Base-by-base conservation (phyloP, 139 green algal genomes). In the Spirogloea muscicola region DNA sequence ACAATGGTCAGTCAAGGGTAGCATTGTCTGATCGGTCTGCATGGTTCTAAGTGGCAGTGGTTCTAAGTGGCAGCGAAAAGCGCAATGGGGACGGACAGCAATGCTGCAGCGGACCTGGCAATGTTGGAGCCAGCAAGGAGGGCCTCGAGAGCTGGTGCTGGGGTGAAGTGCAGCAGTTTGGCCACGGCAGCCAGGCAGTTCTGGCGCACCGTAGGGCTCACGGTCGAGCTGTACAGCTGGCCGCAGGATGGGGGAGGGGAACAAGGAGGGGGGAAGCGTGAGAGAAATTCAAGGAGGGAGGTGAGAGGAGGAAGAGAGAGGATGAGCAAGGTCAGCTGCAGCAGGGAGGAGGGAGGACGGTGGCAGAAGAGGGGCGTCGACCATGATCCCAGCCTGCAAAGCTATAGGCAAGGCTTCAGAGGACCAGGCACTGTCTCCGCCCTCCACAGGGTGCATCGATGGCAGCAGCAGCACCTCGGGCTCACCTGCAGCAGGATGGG, bases 401-500 rank as follows among this genome's bases (percentile, higher is more conserved):
- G n/a, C n/a, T n/a, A n/a, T n/a, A n/a, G n/a, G n/a, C n/a, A n/a
- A n/a, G n/a, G n/a, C n/a, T n/a, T n/a, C n/a, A n/a, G n/a, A n/a
- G n/a, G n/a, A n/a, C n/a, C n/a, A n/a, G n/a, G n/a, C n/a, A n/a
- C n/a, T n/a, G n/a, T n/a, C n/a, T n/a, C n/a, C n/a, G n/a, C n/a
- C n/a, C n/a, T n/a, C n/a, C n/a, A n/a, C n/a, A n/a, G n/a, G n/a
- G n/a, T n/a, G n/a, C n/a, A n/a, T 34, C n/a, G 40, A 39, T 25
- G 3, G 48, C 49, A 60, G 49, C 49, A 60, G 18, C 49, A 60
- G 37, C 25, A 31, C 2, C 49, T 37, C 40, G 18, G 25, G 5
- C 57, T 34, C 36, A 92, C 87, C 59, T 89, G 71, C 46, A 96
- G 84, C 72, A 96, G 68, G 29, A 92, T 74, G 1, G 87, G 83